Percentiles rank a stretch among this genome's conserved stretches.
Conservation (phyloP, 2,329 filamentous ascomycete genomes). For the Rasamsonia emersonii region DNA sequence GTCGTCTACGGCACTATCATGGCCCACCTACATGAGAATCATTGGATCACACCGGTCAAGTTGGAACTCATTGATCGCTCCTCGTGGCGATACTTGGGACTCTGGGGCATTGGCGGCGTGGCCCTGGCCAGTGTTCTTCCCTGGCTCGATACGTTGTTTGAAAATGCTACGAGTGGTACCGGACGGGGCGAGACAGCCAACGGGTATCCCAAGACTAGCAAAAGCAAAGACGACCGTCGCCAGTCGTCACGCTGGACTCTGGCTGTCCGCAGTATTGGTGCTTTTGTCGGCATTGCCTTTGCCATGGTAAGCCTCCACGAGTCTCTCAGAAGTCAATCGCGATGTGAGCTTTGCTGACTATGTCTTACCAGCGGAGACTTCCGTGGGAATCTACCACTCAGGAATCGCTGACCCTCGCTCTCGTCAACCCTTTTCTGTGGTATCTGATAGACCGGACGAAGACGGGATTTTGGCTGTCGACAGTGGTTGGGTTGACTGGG, state of each 20-base stretch:
- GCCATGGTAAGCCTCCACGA: slow-evolving; percentile 62
- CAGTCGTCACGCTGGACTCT: slow-evolving; percentile 54
- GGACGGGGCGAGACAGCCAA: slow-evolving; percentile 19
- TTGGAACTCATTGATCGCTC: slow-evolving; percentile 48
- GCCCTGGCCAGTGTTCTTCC: slow-evolving; percentile 71
- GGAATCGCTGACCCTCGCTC: slow-evolving; percentile 75
- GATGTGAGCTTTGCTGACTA: slow-evolving; percentile 9
- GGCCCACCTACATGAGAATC: slow-evolving; percentile 65
- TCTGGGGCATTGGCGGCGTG: slow-evolving; percentile 77
- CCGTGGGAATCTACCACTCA: slow-evolving; percentile 95
- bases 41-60: slow-evolving; percentile 53
- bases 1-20: slow-evolving; percentile 76
- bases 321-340: too few species aligned
- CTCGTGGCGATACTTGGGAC: slow-evolving; percentile 59
- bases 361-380: slow-evolving; percentile 59
- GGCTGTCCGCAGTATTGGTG: slow-evolving; percentile 59
- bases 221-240: slow-evolving; percentile 19
- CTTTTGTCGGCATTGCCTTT: slow-evolving; percentile 65
- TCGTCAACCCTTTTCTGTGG: slow-evolving; percentile 91
- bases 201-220: slow-evolving; percentile 3
- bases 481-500: slow-evolving; percentile 63
- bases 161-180: slow-evolving; percentile 37
- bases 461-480: slow-evolving; percentile 72
- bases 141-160: slow-evolving; percentile 72
- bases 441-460: slow-evolving; percentile 88